Evolutionary conservation across 768 basidiomycete species (phyloP).

Genomic region (Plicaturopsis crispa): DNA sequence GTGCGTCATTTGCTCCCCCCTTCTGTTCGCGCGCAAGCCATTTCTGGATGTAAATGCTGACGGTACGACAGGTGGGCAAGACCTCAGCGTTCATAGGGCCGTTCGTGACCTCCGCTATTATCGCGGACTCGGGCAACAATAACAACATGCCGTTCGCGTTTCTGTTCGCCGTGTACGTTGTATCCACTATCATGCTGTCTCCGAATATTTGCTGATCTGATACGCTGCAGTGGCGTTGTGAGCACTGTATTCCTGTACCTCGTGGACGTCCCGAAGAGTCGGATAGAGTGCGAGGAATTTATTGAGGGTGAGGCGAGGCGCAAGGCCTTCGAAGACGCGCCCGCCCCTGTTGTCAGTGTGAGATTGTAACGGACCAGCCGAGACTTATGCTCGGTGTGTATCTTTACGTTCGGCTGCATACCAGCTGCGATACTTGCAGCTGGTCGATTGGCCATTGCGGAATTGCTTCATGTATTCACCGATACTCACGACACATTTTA

Average conservation of each 20-base stretch:
- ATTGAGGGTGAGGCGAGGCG: slow-evolving; percentile 42
- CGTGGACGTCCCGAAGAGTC: slow-evolving; percentile 60
- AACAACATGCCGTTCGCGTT: slow-evolving; percentile 74
- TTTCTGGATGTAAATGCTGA: too few species aligned
- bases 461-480: too few species aligned
- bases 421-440: too few species aligned
- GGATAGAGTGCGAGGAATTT: slow-evolving; percentile 55
- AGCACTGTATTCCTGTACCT: slow-evolving; percentile 55
- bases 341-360: too few species aligned
- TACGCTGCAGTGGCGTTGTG: slow-evolving; percentile 31
- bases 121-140: slow-evolving; percentile 58
- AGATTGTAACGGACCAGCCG: too few species aligned
- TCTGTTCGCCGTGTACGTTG: slow-evolving; percentile 55
- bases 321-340: slow-evolving; percentile 24
- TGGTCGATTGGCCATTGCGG: too few species aligned
- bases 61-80: slow-evolving; percentile 57
- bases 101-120: slow-evolving; percentile 68
- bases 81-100: slow-evolving; percentile 75
- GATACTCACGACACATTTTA: too few species aligned
- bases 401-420: too few species aligned
- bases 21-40: too few species aligned
- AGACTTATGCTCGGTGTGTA: too few species aligned
- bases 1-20: slow-evolving; percentile 32
- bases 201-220: background rate
- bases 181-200: background rate